A percentile compares a stretch with the other conserved stretches of the same genome.
phyloP scores from a whole-genome alignment of 1,139 yeast species.

The Lizanozyma gosingica region DNA sequence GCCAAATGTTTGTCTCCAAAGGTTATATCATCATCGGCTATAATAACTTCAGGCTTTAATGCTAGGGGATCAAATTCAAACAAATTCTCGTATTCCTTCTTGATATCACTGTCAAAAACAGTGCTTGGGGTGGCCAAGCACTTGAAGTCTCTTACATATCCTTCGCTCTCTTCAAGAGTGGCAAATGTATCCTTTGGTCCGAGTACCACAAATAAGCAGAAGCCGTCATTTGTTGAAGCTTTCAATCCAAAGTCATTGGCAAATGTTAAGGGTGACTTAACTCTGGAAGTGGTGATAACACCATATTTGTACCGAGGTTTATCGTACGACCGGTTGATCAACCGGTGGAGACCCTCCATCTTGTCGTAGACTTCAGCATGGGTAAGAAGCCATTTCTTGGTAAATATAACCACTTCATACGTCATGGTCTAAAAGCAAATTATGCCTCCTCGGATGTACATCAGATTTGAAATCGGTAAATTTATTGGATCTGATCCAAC shows the following conservation, averaged over 20 bases:
- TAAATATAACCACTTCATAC: not conserved
- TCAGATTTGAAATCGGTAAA: too few relatives aligned
- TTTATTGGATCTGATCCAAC: too few relatives aligned
- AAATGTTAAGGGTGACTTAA: conserved; percentile 21
- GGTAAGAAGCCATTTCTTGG: not conserved
- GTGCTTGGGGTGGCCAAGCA: conserved; percentile 5
- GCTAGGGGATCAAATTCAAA: conserved; percentile 10
- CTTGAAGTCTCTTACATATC: conserved; percentile 16
- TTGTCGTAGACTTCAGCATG: conserved; percentile 2
- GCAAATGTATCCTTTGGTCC: conserved; percentile 17
- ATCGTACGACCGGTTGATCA: conserved; percentile 43
- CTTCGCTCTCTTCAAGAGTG: conserved; percentile 8
- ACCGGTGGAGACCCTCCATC: conserved; percentile 11
- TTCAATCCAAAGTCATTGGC: conserved; percentile 20
- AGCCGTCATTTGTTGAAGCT: conserved; percentile 9
- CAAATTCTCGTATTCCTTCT: conserved; percentile 9
- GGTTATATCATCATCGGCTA: conserved; percentile 13
- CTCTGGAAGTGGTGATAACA: conserved; percentile 34
- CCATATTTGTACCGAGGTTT: conserved; percentile 34
- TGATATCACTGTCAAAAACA: conserved; percentile 23
- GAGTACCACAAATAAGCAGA: conserved; percentile 18
- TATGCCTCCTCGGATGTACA: too few relatives aligned
- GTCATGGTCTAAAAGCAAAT: too few relatives aligned
- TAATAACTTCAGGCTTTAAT: conserved; percentile 9
- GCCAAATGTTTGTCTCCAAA: conserved; percentile 11